Percentiles rank a stretch among this genome's conserved stretches.
Conservation (phyloP, 1,139 yeast species). For the Taphrina flavorubra region DNA sequence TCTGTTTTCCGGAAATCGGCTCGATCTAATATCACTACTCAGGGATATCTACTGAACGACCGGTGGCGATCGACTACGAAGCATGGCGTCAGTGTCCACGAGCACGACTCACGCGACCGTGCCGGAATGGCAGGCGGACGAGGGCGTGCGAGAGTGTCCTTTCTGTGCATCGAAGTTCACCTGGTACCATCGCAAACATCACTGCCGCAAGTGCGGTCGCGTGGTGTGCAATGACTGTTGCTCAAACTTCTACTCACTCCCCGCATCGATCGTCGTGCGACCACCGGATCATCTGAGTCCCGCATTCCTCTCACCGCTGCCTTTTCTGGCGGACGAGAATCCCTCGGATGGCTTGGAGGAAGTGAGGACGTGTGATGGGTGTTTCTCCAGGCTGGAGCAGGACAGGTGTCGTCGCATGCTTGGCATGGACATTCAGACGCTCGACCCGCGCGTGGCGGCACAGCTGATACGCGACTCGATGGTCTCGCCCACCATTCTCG, state of each 20-base stretch:
- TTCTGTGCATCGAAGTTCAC: slow-evolving; percentile 66
- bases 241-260: slow-evolving; percentile 49
- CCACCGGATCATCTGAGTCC: slow-evolving; percentile 68
- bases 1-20: no score
- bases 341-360: slow-evolving; percentile 14
- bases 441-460: slow-evolving; percentile 37
- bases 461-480: slow-evolving; percentile 32
- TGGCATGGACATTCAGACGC: slow-evolving; percentile 23
- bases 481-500: slow-evolving; percentile 15
- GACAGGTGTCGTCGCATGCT: slow-evolving; percentile 39
- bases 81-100: not conserved
- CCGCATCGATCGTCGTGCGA: slow-evolving; percentile 57
- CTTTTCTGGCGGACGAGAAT: slow-evolving; percentile 4
- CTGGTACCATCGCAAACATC: slow-evolving; percentile 81
- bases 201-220: slow-evolving; percentile 82
- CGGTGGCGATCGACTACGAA: not conserved
- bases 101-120: slow-evolving; percentile 3
- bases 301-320: not conserved
- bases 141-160: slow-evolving; percentile 63
- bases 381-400: slow-evolving; percentile 35
- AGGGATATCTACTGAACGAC: no score
- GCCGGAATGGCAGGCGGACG: slow-evolving; percentile 76
- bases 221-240: slow-evolving; percentile 73
- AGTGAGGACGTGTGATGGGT: slow-evolving; percentile 36
- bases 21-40: no score